Evolutionary conservation across 108 stramenopile genomes (phyloP).

Genomic region (Epithemia pelagica): DNA sequence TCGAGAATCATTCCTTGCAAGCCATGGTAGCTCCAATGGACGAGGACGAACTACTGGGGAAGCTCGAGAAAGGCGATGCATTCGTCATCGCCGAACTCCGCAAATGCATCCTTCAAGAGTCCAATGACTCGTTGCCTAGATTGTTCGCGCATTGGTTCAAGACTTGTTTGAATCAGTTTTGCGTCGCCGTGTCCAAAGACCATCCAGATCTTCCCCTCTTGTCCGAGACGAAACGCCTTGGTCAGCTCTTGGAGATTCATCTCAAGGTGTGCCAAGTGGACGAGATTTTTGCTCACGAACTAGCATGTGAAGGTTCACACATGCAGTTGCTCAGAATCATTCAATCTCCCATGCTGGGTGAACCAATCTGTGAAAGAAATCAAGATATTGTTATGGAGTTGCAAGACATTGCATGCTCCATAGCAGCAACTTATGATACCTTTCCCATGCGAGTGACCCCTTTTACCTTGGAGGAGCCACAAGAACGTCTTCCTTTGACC

Average conservation of each 20-base stretch:
- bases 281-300: slow-evolving; percentile 51
- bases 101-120: no score
- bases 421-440: slow-evolving; percentile 27
- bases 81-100: no score
- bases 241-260: background rate
- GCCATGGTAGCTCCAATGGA: no score
- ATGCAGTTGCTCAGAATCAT: slow-evolving; percentile 33
- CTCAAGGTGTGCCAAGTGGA: slow-evolving; percentile 18
- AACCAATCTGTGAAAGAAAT: slow-evolving; percentile 31
- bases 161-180: no score
- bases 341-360: slow-evolving; percentile 17
- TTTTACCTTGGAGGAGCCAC: slow-evolving; percentile 48
- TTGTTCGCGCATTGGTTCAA: no score
- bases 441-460: slow-evolving; percentile 38
- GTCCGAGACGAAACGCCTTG: background rate
- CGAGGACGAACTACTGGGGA: no score
- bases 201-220: background rate
- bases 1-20: no score
- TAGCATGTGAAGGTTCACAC: slow-evolving; percentile 50
- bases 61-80: no score
- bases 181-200: no score
- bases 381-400: slow-evolving; percentile 63
- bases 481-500: slow-evolving; percentile 47
- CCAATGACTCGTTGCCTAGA: no score
- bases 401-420: slow-evolving; percentile 63